Evolutionary conservation across 345 rosid genomes (phyloP), one percentile per base, ranked within the genome.

Genomic region (Alliaria petiolata): DNA sequence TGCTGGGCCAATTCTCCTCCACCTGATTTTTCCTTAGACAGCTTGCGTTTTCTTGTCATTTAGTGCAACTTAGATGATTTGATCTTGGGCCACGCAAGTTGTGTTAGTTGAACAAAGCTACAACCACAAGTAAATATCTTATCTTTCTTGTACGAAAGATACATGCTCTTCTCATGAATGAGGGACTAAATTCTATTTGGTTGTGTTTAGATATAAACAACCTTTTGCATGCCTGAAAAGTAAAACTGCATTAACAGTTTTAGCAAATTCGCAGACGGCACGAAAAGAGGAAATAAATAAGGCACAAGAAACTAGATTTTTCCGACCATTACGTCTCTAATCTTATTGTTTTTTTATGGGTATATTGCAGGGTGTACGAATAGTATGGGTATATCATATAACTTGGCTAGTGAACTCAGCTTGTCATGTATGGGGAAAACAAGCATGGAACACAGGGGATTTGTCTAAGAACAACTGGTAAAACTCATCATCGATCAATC

Each of bases 391-490:
- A 3, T 90, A 81, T 69, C 98, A 90, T 78, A 82, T 89, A 71
- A 90, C 97, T 14, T 93, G 93, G 91, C 73, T 89, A 12, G 97
- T 90, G 34, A 93, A 90, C 76, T 93, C 97, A 65, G 96, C 89
- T 54, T 90, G 91, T 60, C 98, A 93, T 80, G 86, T 90, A 3
- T 90, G 98, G 98, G 98, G 98, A 60, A 84, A 76, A 14, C 96
- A 86, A 71, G 83, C 83, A 20, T 93, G 96, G 96, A 87, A 85
- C 69, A 90, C 97, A 0, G 84, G 95, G 0, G 97, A 93, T 74
- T 61, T 90, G 49, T 90, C 98, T 28, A 78, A 83, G 76, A 90
- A 90, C 88, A 89, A 90, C 57, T 90, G 96, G 96, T 91, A 85
- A 25, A 56, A 9, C 12, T 26, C 58, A 1, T 34, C 26, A 28